A percentile compares a stretch with the other conserved stretches of the same genome.
phyloP scores from a whole-genome alignment of 176 grass and related monocot species.

The Typha latifolia region DNA sequence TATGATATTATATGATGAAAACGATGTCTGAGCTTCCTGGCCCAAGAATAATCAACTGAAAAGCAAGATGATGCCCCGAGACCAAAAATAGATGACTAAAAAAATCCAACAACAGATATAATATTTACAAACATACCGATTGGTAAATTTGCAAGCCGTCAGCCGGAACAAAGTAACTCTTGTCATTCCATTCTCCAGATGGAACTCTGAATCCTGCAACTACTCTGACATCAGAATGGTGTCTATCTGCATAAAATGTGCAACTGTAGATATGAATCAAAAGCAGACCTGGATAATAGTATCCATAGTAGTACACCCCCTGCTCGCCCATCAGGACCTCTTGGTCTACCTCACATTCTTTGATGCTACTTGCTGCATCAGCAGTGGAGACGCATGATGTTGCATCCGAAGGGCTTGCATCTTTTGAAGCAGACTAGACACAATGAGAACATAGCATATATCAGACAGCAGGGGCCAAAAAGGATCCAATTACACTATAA shows the following conservation, averaged over 20 bases:
- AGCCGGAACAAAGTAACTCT: constrained; percentile 42
- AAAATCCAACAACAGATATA: constrained; percentile 4
- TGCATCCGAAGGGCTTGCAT: constrained; percentile 51
- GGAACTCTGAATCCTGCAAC: constrained; percentile 31
- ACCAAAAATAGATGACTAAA: constrained; percentile 15
- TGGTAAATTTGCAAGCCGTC: constrained; percentile 52
- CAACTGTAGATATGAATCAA: constrained; percentile 6
- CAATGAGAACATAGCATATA: constrained; percentile 4
- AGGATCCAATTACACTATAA: constrained; percentile 14
- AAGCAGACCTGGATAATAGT: constrained; percentile 71
- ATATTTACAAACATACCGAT: constrained; percentile 43
- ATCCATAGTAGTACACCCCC: constrained; percentile 68
- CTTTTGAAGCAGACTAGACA: constrained; percentile 50
- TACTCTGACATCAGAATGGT: constrained; percentile 10
- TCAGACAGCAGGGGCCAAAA: constrained; percentile 16
- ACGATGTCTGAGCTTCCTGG: too few relatives aligned
- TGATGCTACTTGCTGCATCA: constrained; percentile 47
- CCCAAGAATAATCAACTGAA: not conserved
- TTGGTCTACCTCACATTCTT: constrained; percentile 50
- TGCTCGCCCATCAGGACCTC: constrained; percentile 44
- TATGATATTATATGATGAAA: too few relatives aligned
- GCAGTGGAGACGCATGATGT: constrained; percentile 72
- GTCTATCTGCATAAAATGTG: not conserved
- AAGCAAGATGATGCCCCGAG: not conserved
- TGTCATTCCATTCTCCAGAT: constrained; percentile 59